phyloP scores from a whole-genome alignment of 495 filamentous ascomycete genomes.

The Xylaria flabelliformis region DNA sequence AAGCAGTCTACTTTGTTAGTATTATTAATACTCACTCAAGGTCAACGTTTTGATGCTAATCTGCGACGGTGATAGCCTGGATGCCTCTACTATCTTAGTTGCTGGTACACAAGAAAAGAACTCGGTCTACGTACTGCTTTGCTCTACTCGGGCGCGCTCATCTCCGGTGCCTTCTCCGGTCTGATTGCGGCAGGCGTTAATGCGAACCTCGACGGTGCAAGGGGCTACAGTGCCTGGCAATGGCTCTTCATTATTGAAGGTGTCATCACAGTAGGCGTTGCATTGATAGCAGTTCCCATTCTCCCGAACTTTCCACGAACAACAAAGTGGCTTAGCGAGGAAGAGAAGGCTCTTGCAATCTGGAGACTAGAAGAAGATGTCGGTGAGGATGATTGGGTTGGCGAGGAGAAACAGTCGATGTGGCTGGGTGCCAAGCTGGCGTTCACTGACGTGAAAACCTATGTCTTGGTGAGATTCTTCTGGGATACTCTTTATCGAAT shows the following conservation, averaged over 20 bases:
- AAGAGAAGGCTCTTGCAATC: conserved; percentile 70
- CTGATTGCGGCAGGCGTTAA: conserved; percentile 65
- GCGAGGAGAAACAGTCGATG: conserved; percentile 66
- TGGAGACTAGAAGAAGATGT: conserved; percentile 81
- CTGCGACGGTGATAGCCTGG: conserved; percentile 47
- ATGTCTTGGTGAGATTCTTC: conserved; percentile 61
- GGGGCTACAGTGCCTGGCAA: conserved; percentile 56
- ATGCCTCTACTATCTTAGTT: conserved; percentile 61
- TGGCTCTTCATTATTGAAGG: conserved; percentile 88
- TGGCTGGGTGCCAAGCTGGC: conserved; percentile 74
- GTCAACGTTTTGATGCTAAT: neutral
- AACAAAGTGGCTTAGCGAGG: conserved; percentile 72
- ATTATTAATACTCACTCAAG: neutral
- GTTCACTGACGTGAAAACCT: conserved; percentile 73
- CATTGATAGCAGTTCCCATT: conserved; percentile 61
- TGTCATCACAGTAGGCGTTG: conserved; percentile 55
- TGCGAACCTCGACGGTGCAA: conserved; percentile 54
- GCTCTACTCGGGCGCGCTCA: conserved; percentile 66
- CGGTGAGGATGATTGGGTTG: conserved; percentile 76
- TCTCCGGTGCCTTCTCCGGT: conserved; percentile 70
- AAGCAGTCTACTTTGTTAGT: conserved; percentile 57
- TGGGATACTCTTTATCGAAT: conserved; percentile 1
- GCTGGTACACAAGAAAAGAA: conserved; percentile 67
- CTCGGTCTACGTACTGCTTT: conserved; percentile 63
- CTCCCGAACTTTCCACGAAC: conserved; percentile 84